Conservation (phyloP, 345 rosid genomes). For the Gossypium bickii region DNA sequence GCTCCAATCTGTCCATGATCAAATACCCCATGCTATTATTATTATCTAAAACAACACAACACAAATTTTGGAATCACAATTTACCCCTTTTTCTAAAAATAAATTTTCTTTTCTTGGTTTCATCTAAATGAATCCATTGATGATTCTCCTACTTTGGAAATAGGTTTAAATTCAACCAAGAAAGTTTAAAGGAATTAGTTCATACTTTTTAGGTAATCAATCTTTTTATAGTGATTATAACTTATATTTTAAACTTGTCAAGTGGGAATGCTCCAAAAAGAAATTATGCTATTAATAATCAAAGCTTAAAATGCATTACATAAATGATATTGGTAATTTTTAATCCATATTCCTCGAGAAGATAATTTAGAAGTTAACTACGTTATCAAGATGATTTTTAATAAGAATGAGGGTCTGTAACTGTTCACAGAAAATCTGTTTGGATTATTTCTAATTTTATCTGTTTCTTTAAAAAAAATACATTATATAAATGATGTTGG, state of each 20-base stretch:
- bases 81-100: neutral
- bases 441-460: too few relatives aligned
- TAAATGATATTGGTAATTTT: too few relatives aligned
- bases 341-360: too few relatives aligned
- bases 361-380: too few relatives aligned
- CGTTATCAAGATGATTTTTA: too few relatives aligned
- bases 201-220: neutral
- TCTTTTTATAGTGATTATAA: neutral
- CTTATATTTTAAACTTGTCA: neutral
- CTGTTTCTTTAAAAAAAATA: too few relatives aligned
- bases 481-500: too few relatives aligned
- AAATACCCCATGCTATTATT: neutral
- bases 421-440: too few relatives aligned
- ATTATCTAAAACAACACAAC: neutral
- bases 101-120: neutral
- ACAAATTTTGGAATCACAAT: neutral
- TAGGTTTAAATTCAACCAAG: neutral
- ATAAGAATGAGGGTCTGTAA: too few relatives aligned
- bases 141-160: neutral
- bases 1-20: neutral
- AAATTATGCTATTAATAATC: neutral
- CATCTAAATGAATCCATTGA: neutral
- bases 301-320: too few relatives aligned
- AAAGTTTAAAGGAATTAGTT: neutral
- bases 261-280: neutral